These are phyloP conservation scores for Casaregolazyma suthepensis DNA, from an alignment of 1,139 yeast genomes.

Conservation along the genomic window DNA sequence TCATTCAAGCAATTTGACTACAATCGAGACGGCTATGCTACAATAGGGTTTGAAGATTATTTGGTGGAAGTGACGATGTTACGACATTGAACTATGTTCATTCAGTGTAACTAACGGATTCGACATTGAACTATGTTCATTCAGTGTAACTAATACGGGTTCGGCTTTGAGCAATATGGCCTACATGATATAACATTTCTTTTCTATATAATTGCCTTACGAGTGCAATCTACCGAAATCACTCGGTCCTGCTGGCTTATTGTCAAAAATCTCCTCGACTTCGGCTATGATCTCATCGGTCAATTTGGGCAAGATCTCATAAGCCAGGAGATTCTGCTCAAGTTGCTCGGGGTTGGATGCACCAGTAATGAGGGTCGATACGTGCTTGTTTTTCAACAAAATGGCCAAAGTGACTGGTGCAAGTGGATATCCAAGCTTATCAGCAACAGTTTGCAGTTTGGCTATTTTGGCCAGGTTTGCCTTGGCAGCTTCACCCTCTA, in stretches of 20 bases:
- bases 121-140: neutral
- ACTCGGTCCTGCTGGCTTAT: constrained; percentile 23
- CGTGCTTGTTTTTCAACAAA: constrained; percentile 28
- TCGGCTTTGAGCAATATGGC: too few species aligned
- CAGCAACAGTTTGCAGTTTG: constrained; percentile 25
- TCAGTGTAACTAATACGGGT: neutral
- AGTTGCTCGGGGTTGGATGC: constrained; percentile 33
- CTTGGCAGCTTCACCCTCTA: constrained; percentile 23
- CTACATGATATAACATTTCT: neutral
- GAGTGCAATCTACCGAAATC: constrained; percentile 18
- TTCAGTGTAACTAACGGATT: neutral
- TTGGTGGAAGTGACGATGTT: constrained; percentile 48
- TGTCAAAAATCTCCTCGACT: constrained; percentile 29
- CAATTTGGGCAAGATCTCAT: constrained; percentile 28
- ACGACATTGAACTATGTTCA: constrained; percentile 1
- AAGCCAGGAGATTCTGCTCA: constrained; percentile 30
- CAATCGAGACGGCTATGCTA: constrained; percentile 71
- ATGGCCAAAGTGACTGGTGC: constrained; percentile 33
- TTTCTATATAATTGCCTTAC: neutral
- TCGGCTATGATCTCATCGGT: constrained; percentile 27
- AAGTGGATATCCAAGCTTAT: constrained; percentile 25
- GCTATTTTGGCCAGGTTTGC: constrained; percentile 24
- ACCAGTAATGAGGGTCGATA: constrained; percentile 33
- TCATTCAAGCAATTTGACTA: constrained; percentile 71
- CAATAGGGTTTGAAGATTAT: constrained; percentile 72